phyloP scores from a whole-genome alignment of 441 rosid species.

The Populus hybrid region DNA sequence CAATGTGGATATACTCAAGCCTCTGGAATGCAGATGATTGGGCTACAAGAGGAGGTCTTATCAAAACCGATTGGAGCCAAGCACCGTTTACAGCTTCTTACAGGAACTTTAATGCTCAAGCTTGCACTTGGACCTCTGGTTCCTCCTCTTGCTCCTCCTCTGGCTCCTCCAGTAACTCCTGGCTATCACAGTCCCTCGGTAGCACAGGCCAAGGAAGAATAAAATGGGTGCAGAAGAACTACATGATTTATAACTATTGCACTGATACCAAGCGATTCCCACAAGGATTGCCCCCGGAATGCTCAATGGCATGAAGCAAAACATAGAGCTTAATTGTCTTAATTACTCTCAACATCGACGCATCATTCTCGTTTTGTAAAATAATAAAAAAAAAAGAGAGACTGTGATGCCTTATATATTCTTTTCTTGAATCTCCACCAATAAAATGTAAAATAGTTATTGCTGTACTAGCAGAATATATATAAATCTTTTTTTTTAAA shows the following conservation, averaged over 20 bases:
- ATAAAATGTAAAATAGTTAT: background rate
- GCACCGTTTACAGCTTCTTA: constrained; percentile 61
- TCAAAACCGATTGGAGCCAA: constrained; percentile 52
- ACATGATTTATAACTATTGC: constrained; percentile 54
- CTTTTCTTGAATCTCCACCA: background rate
- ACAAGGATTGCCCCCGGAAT: constrained; percentile 37
- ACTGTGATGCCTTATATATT: background rate
- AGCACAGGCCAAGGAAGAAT: constrained; percentile 29
- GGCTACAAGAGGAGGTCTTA: constrained; percentile 59
- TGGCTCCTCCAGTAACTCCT: constrained; percentile 25
- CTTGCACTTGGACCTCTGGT: constrained; percentile 46
- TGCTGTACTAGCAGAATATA: too few species aligned
- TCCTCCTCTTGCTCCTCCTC: constrained; percentile 28
- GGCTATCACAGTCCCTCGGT: constrained; percentile 33
- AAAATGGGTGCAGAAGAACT: constrained; percentile 40
- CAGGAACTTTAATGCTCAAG: constrained; percentile 40
- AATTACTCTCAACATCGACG: background rate
- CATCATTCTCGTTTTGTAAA: background rate
- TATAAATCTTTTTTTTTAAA: too few species aligned
- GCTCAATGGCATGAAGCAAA: constrained; percentile 6
- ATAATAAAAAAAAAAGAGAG: too few species aligned
- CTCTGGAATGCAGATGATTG: constrained; percentile 68
- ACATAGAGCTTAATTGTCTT: background rate
- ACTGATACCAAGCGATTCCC: constrained; percentile 43
- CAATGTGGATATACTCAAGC: constrained; percentile 53